Base-by-base conservation (phyloP, 78 protist genomes). In the Mantamonas sphyraenae region DNA sequence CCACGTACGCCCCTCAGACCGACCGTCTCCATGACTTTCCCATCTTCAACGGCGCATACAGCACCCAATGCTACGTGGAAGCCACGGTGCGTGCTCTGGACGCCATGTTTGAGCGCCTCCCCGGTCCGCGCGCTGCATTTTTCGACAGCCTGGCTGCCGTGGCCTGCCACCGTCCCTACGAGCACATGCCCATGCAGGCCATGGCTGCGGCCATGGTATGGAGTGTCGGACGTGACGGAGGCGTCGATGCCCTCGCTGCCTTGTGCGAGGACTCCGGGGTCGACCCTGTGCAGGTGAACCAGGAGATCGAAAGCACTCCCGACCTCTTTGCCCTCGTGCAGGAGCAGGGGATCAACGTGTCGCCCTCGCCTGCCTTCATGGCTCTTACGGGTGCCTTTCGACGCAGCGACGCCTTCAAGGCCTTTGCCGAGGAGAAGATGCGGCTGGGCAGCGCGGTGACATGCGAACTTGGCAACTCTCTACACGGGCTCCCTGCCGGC, bases 401-500 rank as follows among this genome's bases (percentile, higher is more conserved):
- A 22, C 37, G 59, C 12, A 60, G 50, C 30, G 38, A 8, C 35
- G 61, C 9, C 37, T 68, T 68, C 73, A 28, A 2, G 4, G 26
- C 10, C 22, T 42, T 68, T 31, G 60, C 50, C 28, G 31, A 38
- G 40, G 7, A 7, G 10, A 68, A 68, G 53, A 68, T 68, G 73
- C 3, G 38, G 31, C 57, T 68, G 9, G 73, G 73, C 50, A 35
- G 37, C 60, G 3, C 35, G 22, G 31, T 40, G 9, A 56, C n/a
- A 51, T 57, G 30, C 2, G 9, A 68, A 22, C n/a, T 68, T 28
- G 73, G 73, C 50, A 68, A 68, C 53, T n/a, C 16, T 68, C 30
- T 68, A 68, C 62, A 57, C 73, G 42, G 73, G 60, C 45, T 68
- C 73, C 61, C 73, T 68, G 9, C 73, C 73, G 4, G 56, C 61